Evolutionary conservation across 768 basidiomycete species (phyloP).

Genomic region (Rhodotorula diobovata): DNA sequence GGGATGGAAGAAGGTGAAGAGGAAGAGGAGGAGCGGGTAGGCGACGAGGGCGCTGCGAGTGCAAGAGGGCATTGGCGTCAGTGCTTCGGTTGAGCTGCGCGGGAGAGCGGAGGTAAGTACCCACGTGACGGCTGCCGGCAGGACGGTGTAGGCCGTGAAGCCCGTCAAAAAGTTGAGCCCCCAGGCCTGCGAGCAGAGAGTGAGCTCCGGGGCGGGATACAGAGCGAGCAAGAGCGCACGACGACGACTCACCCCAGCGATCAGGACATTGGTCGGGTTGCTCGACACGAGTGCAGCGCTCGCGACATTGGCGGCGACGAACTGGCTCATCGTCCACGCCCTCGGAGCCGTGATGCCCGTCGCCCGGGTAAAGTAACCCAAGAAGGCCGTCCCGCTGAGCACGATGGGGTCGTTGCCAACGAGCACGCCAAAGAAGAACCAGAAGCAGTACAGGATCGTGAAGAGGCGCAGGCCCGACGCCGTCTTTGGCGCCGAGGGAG

Average conservation of each 20-base stretch:
- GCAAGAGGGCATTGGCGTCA: conserved; percentile 44
- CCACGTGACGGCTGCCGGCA: conserved; percentile 61
- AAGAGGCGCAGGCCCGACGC: conserved; percentile 27
- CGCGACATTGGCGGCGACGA: conserved; percentile 51
- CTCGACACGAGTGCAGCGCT: conserved; percentile 66
- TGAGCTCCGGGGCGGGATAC: no score
- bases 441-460: conserved; percentile 30
- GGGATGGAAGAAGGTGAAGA: conserved; percentile 50
- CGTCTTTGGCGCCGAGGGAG: conserved; percentile 31
- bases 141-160: conserved; percentile 54
- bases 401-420: conserved; percentile 93
- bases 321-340: conserved; percentile 53
- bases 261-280: conserved; percentile 90
- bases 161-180: conserved; percentile 42
- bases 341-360: conserved; percentile 51
- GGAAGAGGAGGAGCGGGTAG: conserved; percentile 52
- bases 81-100: no score
- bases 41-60: conserved; percentile 53
- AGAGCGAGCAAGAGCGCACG: not conserved
- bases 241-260: conserved; percentile 57
- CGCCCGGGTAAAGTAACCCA: conserved; percentile 78
- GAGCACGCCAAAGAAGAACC: conserved; percentile 61
- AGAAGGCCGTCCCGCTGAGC: conserved; percentile 81
- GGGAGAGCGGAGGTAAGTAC: accelerated
- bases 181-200: no score